Evolutionary conservation across 2,329 filamentous ascomycete genomes (phyloP), one percentile per base, ranked within the genome.

Genomic region (Epichloe amarillans): DNA sequence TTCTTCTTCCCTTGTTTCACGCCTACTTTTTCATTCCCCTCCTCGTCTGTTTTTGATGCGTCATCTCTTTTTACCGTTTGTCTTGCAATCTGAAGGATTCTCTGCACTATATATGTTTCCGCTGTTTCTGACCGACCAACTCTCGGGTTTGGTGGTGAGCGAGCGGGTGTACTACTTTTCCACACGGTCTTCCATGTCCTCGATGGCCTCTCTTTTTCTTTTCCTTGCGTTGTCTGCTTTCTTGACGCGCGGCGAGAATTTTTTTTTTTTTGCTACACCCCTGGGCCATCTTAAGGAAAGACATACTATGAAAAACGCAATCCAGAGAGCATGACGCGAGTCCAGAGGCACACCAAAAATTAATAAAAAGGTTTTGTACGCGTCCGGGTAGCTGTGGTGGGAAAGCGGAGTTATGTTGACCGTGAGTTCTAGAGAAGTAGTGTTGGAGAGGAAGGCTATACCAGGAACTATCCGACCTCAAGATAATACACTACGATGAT

Each of bases 401-500:
- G 49, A 35, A 36, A 41, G 48, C 42, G 41, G 42, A 51, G 47
- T 50, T 50, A 15, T 48, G 19, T 49, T 40, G 47, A 41, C 35
- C 41, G 21, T 21, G 14, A 15, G 49, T 38, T 30, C n/a, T 41
- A 36, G 33, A 43, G 47, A 37, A 26, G 23, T 11, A 43, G 41
- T 21, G 44, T 41, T 50, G 43, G 21, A 21, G 42, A 52, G 46
- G 42, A 52, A 44, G 53, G 53, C 56, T 60, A 62, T 62, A 65
- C 61, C 60, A 61, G 60, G 54, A 61, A 53, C 52, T 51, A 61
- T 42, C 39, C 39, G 33, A 3, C 14, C 19, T 23, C 10, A 19
- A 36, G 58, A 64, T 67, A 67, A 67, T 67, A 66, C 59, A 66
- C 57, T 58, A 64, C 61, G 58, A 66, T 66, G 63, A 64, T 61